phyloP scores from a whole-genome alignment of 2,329 filamentous ascomycete genomes.

The Didymella exigua region DNA sequence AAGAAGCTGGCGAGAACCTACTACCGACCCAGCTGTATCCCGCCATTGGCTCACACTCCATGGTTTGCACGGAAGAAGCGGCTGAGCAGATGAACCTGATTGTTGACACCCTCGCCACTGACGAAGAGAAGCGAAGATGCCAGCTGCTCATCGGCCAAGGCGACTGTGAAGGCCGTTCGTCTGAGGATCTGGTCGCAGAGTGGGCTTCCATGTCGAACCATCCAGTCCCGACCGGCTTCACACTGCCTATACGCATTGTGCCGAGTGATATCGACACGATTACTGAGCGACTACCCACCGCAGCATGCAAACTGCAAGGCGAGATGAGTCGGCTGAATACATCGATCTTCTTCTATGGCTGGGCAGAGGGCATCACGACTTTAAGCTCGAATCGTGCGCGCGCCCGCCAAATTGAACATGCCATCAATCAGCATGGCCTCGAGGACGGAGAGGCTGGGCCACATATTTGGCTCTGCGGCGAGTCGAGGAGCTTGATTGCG shows the following conservation, averaged over 20 bases:
- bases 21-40: conserved; percentile 68
- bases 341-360: conserved; percentile 75
- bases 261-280: conserved; percentile 50
- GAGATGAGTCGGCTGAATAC: conserved; percentile 66
- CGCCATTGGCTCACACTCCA: conserved; percentile 58
- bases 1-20: conserved; percentile 66
- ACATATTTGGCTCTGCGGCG: conserved; percentile 68
- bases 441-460: conserved; percentile 63
- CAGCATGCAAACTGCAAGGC: conserved; percentile 52
- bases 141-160: conserved; percentile 62
- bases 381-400: conserved; percentile 73
- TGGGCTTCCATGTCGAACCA: conserved; percentile 59
- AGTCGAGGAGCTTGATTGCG: conserved; percentile 68
- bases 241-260: conserved; percentile 66
- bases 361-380: conserved; percentile 67
- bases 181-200: conserved; percentile 22
- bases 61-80: conserved; percentile 72
- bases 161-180: conserved; percentile 14
- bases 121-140: conserved; percentile 59
- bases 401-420: conserved; percentile 67
- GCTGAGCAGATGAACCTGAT: conserved; percentile 63
- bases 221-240: conserved; percentile 58
- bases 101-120: conserved; percentile 47
- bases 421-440: conserved; percentile 59
- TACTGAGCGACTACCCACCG: conserved; percentile 50